These are phyloP conservation scores for Lachancea fermentati DNA, from an alignment of 805 yeast genomes.

Conservation along the genomic window DNA sequence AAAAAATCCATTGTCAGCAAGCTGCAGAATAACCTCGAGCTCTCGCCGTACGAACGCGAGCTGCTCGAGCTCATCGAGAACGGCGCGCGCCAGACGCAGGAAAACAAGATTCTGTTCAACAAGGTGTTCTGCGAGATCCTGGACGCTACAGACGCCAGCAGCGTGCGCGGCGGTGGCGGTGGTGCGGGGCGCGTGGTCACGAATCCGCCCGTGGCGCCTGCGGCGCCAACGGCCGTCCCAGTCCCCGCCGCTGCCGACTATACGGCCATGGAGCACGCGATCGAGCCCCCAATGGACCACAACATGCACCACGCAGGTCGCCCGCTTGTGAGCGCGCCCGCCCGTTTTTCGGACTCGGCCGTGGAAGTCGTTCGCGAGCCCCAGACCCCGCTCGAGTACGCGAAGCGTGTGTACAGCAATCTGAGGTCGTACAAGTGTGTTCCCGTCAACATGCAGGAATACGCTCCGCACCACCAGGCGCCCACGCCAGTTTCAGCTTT, in stretches of 20 bases:
- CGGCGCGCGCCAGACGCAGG: slow-evolving; percentile 26
- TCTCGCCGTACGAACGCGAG: slow-evolving; percentile 25
- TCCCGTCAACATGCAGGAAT: slow-evolving; percentile 24
- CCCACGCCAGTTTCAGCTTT: slow-evolving; percentile 86
- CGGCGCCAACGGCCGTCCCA: neutral
- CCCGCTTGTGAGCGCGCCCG: neutral
- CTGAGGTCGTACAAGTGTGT: slow-evolving; percentile 27
- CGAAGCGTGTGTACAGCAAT: slow-evolving; percentile 27
- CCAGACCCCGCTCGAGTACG: slow-evolving; percentile 27
- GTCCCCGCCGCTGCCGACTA: neutral
- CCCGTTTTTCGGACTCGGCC: neutral
- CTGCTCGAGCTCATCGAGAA: slow-evolving; percentile 27
- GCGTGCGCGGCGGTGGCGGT: neutral
- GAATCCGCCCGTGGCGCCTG: neutral
- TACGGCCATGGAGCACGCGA: neutral
- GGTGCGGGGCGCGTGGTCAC: neutral
- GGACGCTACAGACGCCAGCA: slow-evolving; percentile 1
- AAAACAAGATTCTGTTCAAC: slow-evolving; percentile 18
- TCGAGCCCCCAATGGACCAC: neutral
- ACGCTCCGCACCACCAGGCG: neutral
- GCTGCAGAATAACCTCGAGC: slow-evolving; percentile 18
- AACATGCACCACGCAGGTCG: neutral
- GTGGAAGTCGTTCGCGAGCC: slow-evolving; percentile 11
- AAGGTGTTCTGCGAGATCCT: slow-evolving; percentile 20
- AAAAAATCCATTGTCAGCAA: slow-evolving; percentile 48